Percentiles rank a stretch among this genome's conserved stretches.
Evolutionary conservation across 2,329 filamentous ascomycete species (phyloP).

Genomic region (Sclerotinia nivalis): DNA sequence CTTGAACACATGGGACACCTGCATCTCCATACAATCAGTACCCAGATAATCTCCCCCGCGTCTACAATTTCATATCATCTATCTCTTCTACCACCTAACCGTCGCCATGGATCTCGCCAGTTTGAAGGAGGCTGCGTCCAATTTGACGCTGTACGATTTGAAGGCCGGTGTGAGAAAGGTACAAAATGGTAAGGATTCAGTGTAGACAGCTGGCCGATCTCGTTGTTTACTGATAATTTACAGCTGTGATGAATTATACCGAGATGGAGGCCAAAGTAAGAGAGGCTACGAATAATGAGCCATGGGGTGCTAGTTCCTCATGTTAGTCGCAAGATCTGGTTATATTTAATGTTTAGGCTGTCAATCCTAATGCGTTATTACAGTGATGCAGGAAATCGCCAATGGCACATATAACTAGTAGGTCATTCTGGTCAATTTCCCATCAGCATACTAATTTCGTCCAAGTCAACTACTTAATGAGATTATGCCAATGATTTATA

Average conservation of each 20-base stretch:
- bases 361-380: conserved; percentile 17
- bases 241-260: conserved; percentile 78
- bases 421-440: conserved; percentile 55
- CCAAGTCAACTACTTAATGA: conserved; percentile 90
- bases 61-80: conserved; percentile 15
- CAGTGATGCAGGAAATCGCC: conserved; percentile 90
- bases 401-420: conserved; percentile 98
- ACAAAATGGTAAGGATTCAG: conserved; percentile 64
- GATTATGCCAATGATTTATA: conserved; percentile 99
- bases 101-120: conserved; percentile 64
- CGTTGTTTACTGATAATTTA: conserved; percentile 32
- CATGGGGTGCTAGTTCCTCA: conserved; percentile 62
- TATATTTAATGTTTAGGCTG: not conserved
- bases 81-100: not conserved
- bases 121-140: conserved; percentile 70
- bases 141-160: conserved; percentile 71
- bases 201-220: conserved; percentile 34
- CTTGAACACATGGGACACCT: conserved; percentile 19
- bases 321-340: conserved; percentile 23
- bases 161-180: conserved; percentile 76
- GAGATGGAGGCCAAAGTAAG: conserved; percentile 79
- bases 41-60: conserved; percentile 25
- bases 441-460: conserved; percentile 25
- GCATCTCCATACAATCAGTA: conserved; percentile 19
- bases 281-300: conserved; percentile 98